phyloP scores from a whole-genome alignment of 164 flowering plant genomes.

The Cinnamomum micranthum region DNA sequence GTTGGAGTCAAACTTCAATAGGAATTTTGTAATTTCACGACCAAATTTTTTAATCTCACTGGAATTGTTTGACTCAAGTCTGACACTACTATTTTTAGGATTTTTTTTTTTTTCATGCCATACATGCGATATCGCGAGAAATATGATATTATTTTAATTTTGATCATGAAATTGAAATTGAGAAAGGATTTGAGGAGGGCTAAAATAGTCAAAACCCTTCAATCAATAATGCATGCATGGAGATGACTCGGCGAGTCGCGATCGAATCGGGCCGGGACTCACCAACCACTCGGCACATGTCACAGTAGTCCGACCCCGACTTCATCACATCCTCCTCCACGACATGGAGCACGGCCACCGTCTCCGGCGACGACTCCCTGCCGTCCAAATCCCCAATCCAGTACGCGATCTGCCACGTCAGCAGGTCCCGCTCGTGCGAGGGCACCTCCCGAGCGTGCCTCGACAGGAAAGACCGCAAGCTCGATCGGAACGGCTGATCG shows the following conservation, averaged over 20 bases:
- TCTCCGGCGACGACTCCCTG: conserved; percentile 17
- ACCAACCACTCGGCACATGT: conserved; percentile 93
- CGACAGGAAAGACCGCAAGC: conserved; percentile 35
- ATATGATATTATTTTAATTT: too few species aligned
- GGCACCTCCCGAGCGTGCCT: conserved; percentile 37
- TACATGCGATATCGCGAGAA: too few species aligned
- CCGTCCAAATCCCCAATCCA: conserved; percentile 31
- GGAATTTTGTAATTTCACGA: too few species aligned
- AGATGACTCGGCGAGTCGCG: neutral
- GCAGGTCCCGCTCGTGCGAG: conserved; percentile 20
- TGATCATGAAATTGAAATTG: too few species aligned
- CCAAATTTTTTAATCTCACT: too few species aligned
- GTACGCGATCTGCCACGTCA: conserved; percentile 48
- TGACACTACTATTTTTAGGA: too few species aligned
- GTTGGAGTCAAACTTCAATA: too few species aligned
- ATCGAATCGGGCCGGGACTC: conserved; percentile 24
- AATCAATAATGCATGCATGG: neutral
- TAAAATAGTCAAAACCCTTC: too few species aligned
- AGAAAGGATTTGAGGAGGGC: too few species aligned
- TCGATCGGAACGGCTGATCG: conserved; percentile 48
- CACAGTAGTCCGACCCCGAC: conserved; percentile 81
- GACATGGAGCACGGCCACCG: conserved; percentile 51
- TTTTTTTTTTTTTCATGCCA: too few species aligned
- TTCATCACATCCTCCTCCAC: conserved; percentile 77
- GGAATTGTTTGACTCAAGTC: too few species aligned